These are phyloP conservation scores for Cynanchum wilfordii DNA, from an alignment of 257 asterid genomes.

Conservation along the genomic window DNA sequence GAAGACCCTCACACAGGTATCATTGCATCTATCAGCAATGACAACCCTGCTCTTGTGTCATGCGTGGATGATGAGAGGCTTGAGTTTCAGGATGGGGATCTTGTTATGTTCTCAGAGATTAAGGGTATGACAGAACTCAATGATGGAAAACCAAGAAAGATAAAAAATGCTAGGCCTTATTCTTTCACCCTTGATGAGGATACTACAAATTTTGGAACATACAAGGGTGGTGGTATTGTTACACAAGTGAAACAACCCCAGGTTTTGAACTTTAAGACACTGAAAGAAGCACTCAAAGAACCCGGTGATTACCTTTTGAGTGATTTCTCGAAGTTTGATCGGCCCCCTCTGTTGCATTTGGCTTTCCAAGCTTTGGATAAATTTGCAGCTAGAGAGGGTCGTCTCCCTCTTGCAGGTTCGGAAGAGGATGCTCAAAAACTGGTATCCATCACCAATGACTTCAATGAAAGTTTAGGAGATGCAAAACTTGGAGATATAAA, in stretches of 20 bases:
- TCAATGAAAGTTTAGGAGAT: conserved; percentile 62
- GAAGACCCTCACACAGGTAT: conserved; percentile 94
- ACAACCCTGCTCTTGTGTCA: conserved; percentile 73
- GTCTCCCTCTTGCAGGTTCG: conserved; percentile 76
- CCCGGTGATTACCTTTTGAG: conserved; percentile 89
- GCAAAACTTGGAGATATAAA: conserved; percentile 64
- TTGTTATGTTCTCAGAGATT: conserved; percentile 80
- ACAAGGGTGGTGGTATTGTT: conserved; percentile 85
- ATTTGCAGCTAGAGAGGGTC: conserved; percentile 57
- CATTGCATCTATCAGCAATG: conserved; percentile 82
- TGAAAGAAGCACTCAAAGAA: conserved; percentile 69
- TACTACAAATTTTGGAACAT: conserved; percentile 57
- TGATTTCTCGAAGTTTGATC: conserved; percentile 89
- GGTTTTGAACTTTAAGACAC: conserved; percentile 75
- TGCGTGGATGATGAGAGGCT: conserved; percentile 97
- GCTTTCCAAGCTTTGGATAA: conserved; percentile 82
- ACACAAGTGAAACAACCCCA: conserved; percentile 89
- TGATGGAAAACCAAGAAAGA: conserved; percentile 93
- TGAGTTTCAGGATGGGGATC: conserved; percentile 90
- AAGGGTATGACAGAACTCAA: conserved; percentile 84
- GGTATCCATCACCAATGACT: conserved; percentile 52
- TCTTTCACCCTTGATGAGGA: conserved; percentile 87
- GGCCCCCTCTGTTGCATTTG: conserved; percentile 85
- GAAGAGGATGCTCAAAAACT: conserved; percentile 84
- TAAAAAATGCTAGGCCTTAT: conserved; percentile 63